Base-by-base conservation (phyloP, 2,329 filamentous ascomycete genomes). In the Alternaria hordeiaustralica region DNA sequence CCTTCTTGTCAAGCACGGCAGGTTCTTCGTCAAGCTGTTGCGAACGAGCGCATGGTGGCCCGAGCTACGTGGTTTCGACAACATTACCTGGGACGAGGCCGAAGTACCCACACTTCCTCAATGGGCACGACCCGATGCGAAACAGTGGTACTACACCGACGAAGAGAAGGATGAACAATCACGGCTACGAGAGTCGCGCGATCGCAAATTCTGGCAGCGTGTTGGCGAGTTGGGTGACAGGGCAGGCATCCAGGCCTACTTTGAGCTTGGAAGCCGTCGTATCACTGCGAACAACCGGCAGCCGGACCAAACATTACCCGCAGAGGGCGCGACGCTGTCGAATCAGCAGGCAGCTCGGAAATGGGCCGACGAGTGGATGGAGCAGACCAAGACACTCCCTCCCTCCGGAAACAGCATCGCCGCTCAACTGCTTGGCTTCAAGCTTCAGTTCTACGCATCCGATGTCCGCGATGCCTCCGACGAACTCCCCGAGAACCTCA, bases 21-120 rank as follows among this genome's bases (percentile, higher is more conserved):
- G 91, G 30, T 99, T 98, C 82, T 98, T 97, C 74, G 91, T 98
- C 77, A 97, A 97, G 78, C 90, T 98, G 51, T 84, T 99, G 23
- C 88, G 95, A 61, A 89, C 90, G 62, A 98, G 95, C 82, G 97
- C 95, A 23, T 99, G 96, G 96, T 99, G 96, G 96, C 96, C 96
- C 2, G 89, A 87, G 59, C 82, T 90, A 54, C 88, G 88, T 54
- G 85, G 86, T 30, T 77, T 84, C 11, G 82, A 85, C 46, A 81
- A 82, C 21, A 82, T 87, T 49, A 82, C 83, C 18, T 82, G 78
- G 74, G 71, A 80, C 30, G 81, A 84, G 45, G 80, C 84, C 18
- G 87, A 86, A 51, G 83, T 87, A 13, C 87, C 87, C 4, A 90
- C 92, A 0, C 83, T 98, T n/a, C 96, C 95, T 0, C 84, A 85